Percentiles rank a stretch among this genome's conserved stretches.
These are phyloP conservation scores for Zygosaccharomyces lentus DNA, from an alignment of 805 yeast species.

Conservation along the genomic window DNA sequence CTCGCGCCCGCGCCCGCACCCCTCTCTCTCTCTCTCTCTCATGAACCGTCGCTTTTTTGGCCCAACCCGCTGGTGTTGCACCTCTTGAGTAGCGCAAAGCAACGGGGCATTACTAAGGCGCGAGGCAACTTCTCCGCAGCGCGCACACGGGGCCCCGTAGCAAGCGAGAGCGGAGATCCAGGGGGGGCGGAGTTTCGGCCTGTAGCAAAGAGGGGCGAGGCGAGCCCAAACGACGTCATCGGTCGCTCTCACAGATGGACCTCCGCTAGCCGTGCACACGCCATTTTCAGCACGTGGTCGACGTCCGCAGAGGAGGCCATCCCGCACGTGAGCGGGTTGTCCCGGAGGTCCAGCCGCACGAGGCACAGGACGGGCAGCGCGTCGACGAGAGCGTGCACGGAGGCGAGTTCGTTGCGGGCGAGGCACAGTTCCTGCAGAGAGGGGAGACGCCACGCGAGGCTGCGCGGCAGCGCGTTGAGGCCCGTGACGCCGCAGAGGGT, in stretches of 20 bases:
- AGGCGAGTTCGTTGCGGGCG: constrained; percentile 16
- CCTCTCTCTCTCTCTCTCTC: no score
- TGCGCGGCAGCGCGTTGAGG: constrained; percentile 12
- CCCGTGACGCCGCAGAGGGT: constrained; percentile 12
- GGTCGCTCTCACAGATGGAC: constrained; percentile 1
- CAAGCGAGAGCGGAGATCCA: no score
- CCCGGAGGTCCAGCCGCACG: constrained; percentile 14
- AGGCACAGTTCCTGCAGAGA: constrained; percentile 17
- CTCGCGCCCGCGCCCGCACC: no score
- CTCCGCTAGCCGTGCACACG: constrained; percentile 7
- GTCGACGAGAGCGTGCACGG: constrained; percentile 12
- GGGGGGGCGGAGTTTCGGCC: no score
- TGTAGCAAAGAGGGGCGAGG: background rate
- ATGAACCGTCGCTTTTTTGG: no score
- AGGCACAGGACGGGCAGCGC: constrained; percentile 17
- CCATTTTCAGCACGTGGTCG: constrained; percentile 2
- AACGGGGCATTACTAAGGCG: no score
- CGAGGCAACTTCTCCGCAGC: no score
- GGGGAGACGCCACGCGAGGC: constrained; percentile 13
- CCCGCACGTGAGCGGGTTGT: constrained; percentile 13
- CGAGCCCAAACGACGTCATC: background rate
- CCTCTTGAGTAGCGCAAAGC: no score
- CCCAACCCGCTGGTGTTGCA: no score
- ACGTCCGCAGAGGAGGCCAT: background rate
- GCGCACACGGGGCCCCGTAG: no score